These are phyloP conservation scores for Fusarium mundagurra DNA, from an alignment of 2,329 filamentous ascomycete species.

Conservation along the genomic window DNA sequence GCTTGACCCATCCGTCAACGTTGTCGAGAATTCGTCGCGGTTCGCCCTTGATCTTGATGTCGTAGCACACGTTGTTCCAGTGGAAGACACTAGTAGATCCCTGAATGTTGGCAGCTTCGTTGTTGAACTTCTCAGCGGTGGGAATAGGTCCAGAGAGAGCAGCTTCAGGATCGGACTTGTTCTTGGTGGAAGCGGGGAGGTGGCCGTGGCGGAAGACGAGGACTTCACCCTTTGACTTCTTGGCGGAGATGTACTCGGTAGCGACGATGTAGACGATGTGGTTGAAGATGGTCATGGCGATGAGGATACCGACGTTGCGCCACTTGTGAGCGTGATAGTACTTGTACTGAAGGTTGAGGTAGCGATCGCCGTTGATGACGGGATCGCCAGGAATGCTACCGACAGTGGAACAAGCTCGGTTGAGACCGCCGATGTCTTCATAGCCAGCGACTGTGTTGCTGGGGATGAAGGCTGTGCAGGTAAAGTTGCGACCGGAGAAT, in stretches of 20 bases:
- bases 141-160: constrained; percentile 28
- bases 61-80: constrained; percentile 78
- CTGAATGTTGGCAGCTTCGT: constrained; percentile 36
- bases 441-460: constrained; percentile 45
- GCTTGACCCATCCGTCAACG: constrained; percentile 80
- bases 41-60: constrained; percentile 76
- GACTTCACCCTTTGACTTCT: constrained; percentile 69
- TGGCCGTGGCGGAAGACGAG: constrained; percentile 65
- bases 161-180: constrained; percentile 37
- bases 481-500: constrained; percentile 55
- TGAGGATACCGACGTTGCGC: constrained; percentile 67
- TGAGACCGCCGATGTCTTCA: constrained; percentile 28
- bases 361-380: constrained; percentile 58
- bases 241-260: constrained; percentile 58
- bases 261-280: constrained; percentile 59
- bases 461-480: constrained; percentile 39
- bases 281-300: constrained; percentile 61
- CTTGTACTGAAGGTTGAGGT: constrained; percentile 57
- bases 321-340: constrained; percentile 61
- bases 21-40: constrained; percentile 73
- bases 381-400: constrained; percentile 58
- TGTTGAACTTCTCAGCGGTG: constrained; percentile 31
- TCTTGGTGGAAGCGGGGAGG: constrained; percentile 23
- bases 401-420: constrained; percentile 58
- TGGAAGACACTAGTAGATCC: constrained; percentile 63